Percentiles rank a stretch among this genome's conserved stretches.
These are phyloP conservation scores for Pyrenochaeta sp. DNA, from an alignment of 2,329 filamentous ascomycete genomes.

Conservation along the genomic window DNA sequence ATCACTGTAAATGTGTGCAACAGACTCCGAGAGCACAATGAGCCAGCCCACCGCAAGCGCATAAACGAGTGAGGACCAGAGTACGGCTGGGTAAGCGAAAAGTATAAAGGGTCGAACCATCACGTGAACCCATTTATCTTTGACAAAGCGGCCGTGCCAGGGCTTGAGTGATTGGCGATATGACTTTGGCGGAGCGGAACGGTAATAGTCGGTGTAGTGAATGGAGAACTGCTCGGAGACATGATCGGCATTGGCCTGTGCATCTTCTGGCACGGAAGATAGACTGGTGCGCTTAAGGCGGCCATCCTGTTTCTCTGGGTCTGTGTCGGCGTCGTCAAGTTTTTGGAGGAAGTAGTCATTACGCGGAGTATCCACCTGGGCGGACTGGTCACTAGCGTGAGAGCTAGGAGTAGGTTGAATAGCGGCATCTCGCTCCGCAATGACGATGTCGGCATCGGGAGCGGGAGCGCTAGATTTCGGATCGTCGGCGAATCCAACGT, in stretches of 20 bases:
- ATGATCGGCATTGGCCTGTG: constrained; percentile 23
- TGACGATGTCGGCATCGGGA: constrained; percentile 61
- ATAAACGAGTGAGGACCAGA: constrained; percentile 89
- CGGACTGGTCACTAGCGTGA: constrained; percentile 23
- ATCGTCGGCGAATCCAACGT: constrained; percentile 64
- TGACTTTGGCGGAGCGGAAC: constrained; percentile 71
- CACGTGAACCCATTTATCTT: constrained; percentile 82
- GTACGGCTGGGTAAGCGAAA: constrained; percentile 84
- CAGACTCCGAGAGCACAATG: constrained; percentile 90
- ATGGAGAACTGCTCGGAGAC: constrained; percentile 39
- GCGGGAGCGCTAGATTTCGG: constrained; percentile 12
- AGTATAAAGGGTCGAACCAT: constrained; percentile 83
- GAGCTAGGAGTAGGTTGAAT: constrained; percentile 17
- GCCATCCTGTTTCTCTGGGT: constrained; percentile 32
- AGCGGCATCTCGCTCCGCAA: constrained; percentile 13
- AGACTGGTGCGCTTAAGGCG: constrained; percentile 14
- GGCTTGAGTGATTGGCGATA: constrained; percentile 78
- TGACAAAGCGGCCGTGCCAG: constrained; percentile 76
- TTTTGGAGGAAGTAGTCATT: constrained; percentile 24
- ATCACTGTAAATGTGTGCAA: constrained; percentile 80
- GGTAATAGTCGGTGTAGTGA: constrained; percentile 75
- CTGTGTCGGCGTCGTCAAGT: constrained; percentile 2
- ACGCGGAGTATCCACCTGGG: constrained; percentile 9
- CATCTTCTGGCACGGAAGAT: constrained; percentile 7
- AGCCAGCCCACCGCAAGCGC: constrained; percentile 92